These are phyloP conservation scores for Wickerhamomyces chaumierensis DNA, from an alignment of 805 yeast genomes.

Conservation along the genomic window DNA sequence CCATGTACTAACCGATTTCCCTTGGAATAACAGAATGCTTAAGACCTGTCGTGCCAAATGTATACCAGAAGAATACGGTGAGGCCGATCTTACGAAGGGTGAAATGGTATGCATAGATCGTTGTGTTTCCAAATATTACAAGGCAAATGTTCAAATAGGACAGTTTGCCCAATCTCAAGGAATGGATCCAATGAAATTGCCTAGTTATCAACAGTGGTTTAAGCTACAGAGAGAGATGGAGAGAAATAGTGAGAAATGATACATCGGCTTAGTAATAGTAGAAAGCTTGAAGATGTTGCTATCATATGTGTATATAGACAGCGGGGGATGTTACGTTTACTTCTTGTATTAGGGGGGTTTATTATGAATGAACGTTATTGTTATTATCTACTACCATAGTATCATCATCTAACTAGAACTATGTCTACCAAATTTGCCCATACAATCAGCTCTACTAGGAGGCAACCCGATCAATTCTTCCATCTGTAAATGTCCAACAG, in stretches of 20 bases:
- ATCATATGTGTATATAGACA: not conserved
- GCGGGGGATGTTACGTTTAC: no score
- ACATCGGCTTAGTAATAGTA: no score
- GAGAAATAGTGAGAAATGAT: not conserved
- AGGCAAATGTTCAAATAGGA: constrained; percentile 57
- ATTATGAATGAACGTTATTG: not conserved
- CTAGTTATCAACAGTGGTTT: not conserved
- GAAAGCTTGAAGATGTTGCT: no score
- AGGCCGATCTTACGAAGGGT: constrained; percentile 75
- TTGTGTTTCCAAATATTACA: constrained; percentile 76
- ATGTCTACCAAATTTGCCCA: constrained; percentile 7
- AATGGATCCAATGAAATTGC: not conserved
- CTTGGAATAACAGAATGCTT: constrained; percentile 37
- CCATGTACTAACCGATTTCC: no score
- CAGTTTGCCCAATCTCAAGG: constrained; percentile 12
- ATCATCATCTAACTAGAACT: no score
- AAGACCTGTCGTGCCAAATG: constrained; percentile 65
- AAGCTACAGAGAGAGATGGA: not conserved
- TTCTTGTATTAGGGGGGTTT: no score
- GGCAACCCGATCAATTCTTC: constrained; percentile 5
- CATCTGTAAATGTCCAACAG: constrained; percentile 12
- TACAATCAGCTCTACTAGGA: constrained; percentile 11
- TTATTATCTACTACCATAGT: no score
- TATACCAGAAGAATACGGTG: constrained; percentile 76
- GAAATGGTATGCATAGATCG: constrained; percentile 76